These are phyloP conservation scores for Sporothrix inflata DNA, from an alignment of 2,329 filamentous ascomycete genomes.

Conservation along the genomic window DNA sequence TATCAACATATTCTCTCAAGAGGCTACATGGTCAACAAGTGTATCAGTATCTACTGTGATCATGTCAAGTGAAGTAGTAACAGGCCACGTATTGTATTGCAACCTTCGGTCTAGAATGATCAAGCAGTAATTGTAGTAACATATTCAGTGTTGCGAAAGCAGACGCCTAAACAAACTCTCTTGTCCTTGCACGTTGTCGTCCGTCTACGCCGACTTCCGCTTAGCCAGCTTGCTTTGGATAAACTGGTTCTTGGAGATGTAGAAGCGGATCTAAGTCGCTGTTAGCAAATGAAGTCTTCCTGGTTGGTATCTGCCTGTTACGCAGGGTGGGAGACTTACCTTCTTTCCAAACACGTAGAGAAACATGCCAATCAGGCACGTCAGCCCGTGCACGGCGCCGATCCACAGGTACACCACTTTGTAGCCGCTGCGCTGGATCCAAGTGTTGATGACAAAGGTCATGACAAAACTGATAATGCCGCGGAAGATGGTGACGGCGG, in stretches of 20 bases:
- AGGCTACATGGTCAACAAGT: too few relatives aligned
- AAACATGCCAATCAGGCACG: slow-evolving; percentile 1
- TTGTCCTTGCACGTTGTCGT: not conserved
- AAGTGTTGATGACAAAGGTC: slow-evolving; percentile 30
- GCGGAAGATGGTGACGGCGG: slow-evolving; percentile 30
- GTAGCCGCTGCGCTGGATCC: slow-evolving; percentile 27
- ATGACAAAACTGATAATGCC: slow-evolving; percentile 29
- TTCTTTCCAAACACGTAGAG: slow-evolving; percentile 29
- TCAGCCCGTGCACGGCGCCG: not conserved
- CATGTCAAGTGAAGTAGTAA: too few relatives aligned
- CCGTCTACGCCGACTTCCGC: not conserved
- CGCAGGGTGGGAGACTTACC: not conserved
- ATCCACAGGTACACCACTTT: slow-evolving; percentile 12
- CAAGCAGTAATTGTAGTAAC: too few relatives aligned
- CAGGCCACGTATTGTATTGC: not conserved
- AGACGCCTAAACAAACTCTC: too few relatives aligned
- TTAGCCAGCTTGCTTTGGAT: slow-evolving; percentile 18
- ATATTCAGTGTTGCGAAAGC: too few relatives aligned
- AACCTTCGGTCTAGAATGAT: not conserved
- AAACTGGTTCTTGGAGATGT: slow-evolving; percentile 26
- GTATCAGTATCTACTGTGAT: too few relatives aligned
- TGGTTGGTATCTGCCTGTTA: not conserved
- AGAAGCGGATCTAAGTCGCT: slow-evolving; percentile 16
- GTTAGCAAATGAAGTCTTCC: not conserved
- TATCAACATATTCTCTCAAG: not conserved